These are phyloP conservation scores for Firmiana major DNA, from an alignment of 345 rosid genomes.

Conservation along the genomic window DNA sequence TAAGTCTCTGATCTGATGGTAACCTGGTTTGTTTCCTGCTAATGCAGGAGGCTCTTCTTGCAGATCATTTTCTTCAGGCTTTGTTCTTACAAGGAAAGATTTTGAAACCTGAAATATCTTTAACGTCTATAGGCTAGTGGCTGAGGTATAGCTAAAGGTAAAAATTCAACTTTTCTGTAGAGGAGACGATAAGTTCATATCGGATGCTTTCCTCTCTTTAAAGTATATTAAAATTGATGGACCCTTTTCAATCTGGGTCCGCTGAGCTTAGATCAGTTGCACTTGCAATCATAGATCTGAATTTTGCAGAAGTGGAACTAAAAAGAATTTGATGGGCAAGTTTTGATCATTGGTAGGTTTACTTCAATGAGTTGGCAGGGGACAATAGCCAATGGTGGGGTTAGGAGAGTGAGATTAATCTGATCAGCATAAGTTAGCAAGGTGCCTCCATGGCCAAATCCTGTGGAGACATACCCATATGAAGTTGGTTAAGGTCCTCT, in stretches of 20 bases:
- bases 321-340: background rate
- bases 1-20: background rate
- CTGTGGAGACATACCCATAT: slow-evolving; percentile 13
- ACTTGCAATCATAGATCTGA: background rate
- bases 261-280: background rate
- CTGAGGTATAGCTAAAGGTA: background rate
- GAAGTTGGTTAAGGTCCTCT: slow-evolving; percentile 2
- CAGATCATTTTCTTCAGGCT: background rate
- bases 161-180: background rate
- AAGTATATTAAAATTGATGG: background rate
- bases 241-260: background rate
- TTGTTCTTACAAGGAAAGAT: background rate
- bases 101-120: background rate
- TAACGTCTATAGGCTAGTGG: background rate
- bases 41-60: background rate
- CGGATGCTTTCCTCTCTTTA: background rate
- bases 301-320: background rate
- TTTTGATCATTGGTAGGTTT: background rate
- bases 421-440: background rate
- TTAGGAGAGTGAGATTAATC: background rate
- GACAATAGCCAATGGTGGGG: background rate
- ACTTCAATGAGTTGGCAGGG: background rate
- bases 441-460: slow-evolving; percentile 5
- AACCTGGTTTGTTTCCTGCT: background rate
- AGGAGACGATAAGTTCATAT: background rate